Evolutionary conservation across 345 rosid species (phyloP).

Genomic region (Eutrema japonicum): DNA sequence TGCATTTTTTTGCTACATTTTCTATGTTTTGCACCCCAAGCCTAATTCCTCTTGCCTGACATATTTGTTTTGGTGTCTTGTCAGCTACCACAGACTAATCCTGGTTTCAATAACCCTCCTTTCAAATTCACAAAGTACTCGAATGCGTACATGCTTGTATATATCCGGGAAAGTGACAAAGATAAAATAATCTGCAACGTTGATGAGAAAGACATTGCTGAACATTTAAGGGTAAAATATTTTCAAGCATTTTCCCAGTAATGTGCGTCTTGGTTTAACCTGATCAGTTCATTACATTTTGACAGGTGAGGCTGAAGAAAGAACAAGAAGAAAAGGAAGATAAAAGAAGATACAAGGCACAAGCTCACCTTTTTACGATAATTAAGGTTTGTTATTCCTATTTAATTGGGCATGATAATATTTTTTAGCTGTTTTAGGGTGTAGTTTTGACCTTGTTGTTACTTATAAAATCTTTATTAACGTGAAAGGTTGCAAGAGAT

Average conservation of each 20-base stretch:
- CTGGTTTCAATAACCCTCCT: conserved; percentile 91
- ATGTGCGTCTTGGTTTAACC: conserved; percentile 25
- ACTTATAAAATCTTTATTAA: conserved; percentile 25
- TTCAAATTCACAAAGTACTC: conserved; percentile 92
- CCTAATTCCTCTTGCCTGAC: conserved; percentile 33
- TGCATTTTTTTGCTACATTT: conserved; percentile 19
- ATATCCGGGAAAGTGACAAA: conserved; percentile 94
- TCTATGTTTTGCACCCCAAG: conserved; percentile 11
- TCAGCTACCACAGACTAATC: conserved; percentile 90
- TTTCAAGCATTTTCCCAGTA: conserved; percentile 12
- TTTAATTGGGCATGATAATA: conserved; percentile 2
- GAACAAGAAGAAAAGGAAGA: conserved; percentile 97
- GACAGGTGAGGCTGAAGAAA: conserved; percentile 86
- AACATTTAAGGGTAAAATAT: conserved; percentile 81
- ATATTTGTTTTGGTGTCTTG: conserved; percentile 39
- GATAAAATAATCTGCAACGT: conserved; percentile 95
- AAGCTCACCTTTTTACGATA: conserved; percentile 86
- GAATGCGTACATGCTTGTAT: conserved; percentile 99
- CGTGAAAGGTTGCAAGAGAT: conserved; percentile 82
- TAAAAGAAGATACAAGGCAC: conserved; percentile 87
- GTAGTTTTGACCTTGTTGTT: conserved; percentile 20
- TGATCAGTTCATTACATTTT: conserved; percentile 30
- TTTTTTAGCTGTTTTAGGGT: conserved; percentile 14
- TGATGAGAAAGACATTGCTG: conserved; percentile 97
- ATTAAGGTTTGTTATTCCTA: conserved; percentile 63